Evolutionary conservation across 805 yeast species (phyloP).

Genomic region (Candida adriatica): DNA sequence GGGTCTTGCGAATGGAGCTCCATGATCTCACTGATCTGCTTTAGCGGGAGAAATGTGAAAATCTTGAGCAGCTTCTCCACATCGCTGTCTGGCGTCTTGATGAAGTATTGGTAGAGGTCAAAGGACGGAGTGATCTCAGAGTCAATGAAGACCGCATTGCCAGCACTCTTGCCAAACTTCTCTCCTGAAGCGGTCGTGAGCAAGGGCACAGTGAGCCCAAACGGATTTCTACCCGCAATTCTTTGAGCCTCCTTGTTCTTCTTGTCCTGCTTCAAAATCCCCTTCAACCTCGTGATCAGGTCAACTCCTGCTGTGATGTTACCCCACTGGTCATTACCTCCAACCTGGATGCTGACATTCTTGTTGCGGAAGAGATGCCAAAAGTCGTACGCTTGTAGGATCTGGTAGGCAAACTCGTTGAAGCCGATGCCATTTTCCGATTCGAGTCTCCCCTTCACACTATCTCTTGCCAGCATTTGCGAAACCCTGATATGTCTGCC

Average conservation of each 20-base stretch:
- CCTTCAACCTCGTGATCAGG: slow-evolving; percentile 56
- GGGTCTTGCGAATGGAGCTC: slow-evolving; percentile 49
- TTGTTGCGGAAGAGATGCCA: slow-evolving; percentile 63
- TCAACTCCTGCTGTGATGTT: slow-evolving; percentile 95
- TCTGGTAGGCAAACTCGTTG: slow-evolving; percentile 90
- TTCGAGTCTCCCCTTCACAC: slow-evolving; percentile 66
- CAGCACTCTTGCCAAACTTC: slow-evolving; percentile 95
- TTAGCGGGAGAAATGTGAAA: slow-evolving; percentile 71
- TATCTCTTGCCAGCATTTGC: slow-evolving; percentile 85
- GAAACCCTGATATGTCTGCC: slow-evolving; percentile 78
- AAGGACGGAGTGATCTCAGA: slow-evolving; percentile 68
- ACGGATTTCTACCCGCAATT: slow-evolving; percentile 29
- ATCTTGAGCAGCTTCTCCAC: slow-evolving; percentile 61
- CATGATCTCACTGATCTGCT: slow-evolving; percentile 49
- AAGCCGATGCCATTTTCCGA: slow-evolving; percentile 79
- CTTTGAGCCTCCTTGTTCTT: slow-evolving; percentile 18
- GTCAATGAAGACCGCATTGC: slow-evolving; percentile 89
- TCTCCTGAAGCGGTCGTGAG: slow-evolving; percentile 84
- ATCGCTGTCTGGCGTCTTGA: slow-evolving; percentile 72
- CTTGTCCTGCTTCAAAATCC: slow-evolving; percentile 14
- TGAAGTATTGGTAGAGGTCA: slow-evolving; percentile 79
- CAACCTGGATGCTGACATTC: slow-evolving; percentile 70
- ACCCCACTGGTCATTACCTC: slow-evolving; percentile 99
- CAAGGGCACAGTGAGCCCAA: slow-evolving; percentile 85
- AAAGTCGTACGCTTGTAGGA: slow-evolving; percentile 90